Evolutionary conservation across 306 rosid species (phyloP), one percentile per base, ranked within the genome.

Genomic region (Prinsepia uniflora): DNA sequence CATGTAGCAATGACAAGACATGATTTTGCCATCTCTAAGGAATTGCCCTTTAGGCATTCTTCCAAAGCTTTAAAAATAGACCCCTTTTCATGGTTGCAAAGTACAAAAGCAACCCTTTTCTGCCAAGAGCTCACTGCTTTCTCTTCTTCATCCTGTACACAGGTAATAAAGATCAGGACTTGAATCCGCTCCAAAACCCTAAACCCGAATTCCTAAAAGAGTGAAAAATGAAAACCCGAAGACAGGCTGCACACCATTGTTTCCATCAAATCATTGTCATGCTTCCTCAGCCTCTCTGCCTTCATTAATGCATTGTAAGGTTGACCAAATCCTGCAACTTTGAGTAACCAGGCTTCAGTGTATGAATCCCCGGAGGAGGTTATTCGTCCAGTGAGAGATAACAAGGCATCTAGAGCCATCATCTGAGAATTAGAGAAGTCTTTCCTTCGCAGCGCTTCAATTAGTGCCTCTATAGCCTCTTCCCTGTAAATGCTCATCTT

Each of bases 401-500:
- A 70, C 56, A 88, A 84, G 65, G 90, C 81, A 70, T 93, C 89
- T 65, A 87, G 63, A 72, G 96, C 97, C 72, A 81, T 81, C 79
- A 75, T 80, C 76, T 88, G 96, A 72, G 82, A 83, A 59, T 79
- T 83, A 69, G 87, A 78, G 79, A 83, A 85, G 58, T 93, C 92
- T 69, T 89, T 88, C 71, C 80, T 85, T 80, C 83, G 74, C 45
- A 94, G 87, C 55, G 97, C 81, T 86, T 90, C 97, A 48, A 87
- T 86, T 65, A 94, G 64, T 42, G 85, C 78, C 66, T 94, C 98
- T 64, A 90, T 80, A 52, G 97, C 86, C 80, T 93, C 97, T 85
- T 93, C 98, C 88, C 90, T 79, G 76, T 90, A 90, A 55, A 93
- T 89, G 88, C 98, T 90, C 98, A 90, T 93, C 86, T 87, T 87